Conservation (phyloP, 31 red algal species). For the Asparagopsis taxiformis region DNA sequence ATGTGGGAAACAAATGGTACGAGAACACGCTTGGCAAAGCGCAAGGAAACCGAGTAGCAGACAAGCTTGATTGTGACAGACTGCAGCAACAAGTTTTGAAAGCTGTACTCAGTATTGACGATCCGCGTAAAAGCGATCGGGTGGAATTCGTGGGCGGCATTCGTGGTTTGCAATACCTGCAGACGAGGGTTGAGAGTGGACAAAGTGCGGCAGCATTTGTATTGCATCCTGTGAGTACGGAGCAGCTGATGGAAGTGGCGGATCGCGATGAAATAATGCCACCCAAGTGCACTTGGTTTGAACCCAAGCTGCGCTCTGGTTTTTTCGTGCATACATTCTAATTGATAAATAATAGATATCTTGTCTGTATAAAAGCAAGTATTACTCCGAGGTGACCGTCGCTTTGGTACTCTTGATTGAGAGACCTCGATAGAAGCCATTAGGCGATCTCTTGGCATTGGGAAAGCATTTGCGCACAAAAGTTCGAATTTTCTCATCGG, state of each 20-base stretch:
- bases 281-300: constrained; percentile 76
- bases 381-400: too few relatives aligned
- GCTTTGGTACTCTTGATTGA: constrained; percentile 10
- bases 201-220: constrained; percentile 45
- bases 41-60: constrained; percentile 11
- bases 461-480: constrained; percentile 51
- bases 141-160: constrained; percentile 71
- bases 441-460: constrained; percentile 51
- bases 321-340: constrained; percentile 76
- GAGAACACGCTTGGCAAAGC: constrained; percentile 2
- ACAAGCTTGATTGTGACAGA: constrained; percentile 29
- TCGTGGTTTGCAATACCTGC: constrained; percentile 5
- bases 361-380: not conserved
- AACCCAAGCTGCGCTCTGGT: constrained; percentile 62
- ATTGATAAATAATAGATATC: not conserved
- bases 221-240: constrained; percentile 37
- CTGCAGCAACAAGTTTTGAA: constrained; percentile 38
- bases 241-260: constrained; percentile 55
- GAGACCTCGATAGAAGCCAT: constrained; percentile 60
- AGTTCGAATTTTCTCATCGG: constrained; percentile 36
- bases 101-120: constrained; percentile 30
- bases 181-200: constrained; percentile 3
- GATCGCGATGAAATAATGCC: constrained; percentile 65
- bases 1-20: constrained; percentile 43
- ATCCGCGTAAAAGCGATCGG: constrained; percentile 25